These are phyloP conservation scores for Termitomyces sp. DNA, from an alignment of 768 basidiomycete species.

Conservation along the genomic window DNA sequence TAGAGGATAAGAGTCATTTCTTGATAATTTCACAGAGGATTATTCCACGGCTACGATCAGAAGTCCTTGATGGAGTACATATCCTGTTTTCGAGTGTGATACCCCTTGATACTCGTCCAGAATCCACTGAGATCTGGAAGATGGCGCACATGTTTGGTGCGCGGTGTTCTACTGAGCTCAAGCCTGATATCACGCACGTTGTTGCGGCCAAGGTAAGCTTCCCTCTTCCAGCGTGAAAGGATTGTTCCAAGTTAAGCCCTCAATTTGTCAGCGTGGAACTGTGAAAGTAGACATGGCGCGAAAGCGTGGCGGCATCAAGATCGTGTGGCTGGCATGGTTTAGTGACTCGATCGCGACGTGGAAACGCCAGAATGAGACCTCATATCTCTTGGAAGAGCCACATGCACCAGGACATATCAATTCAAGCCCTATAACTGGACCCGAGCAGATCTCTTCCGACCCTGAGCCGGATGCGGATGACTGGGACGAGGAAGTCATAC, in stretches of 20 bases:
- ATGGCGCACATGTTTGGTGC: constrained; percentile 89
- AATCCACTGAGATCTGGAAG: constrained; percentile 80
- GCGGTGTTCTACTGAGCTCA: constrained; percentile 65
- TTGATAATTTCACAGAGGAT: constrained; percentile 50
- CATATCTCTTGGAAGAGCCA: constrained; percentile 68
- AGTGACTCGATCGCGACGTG: constrained; percentile 87
- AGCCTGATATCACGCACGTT: constrained; percentile 73
- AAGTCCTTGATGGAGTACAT: constrained; percentile 73
- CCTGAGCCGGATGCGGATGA: constrained; percentile 65
- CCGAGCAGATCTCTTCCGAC: constrained; percentile 56
- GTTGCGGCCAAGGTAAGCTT: constrained; percentile 77
- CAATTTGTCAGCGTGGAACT: constrained; percentile 65
- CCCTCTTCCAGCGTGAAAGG: not conserved
- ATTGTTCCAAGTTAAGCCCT: not conserved
- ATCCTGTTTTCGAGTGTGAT: constrained; percentile 95
- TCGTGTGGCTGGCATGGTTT: constrained; percentile 91
- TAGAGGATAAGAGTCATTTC: constrained; percentile 2
- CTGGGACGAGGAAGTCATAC: constrained; percentile 45
- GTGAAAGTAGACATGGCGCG: constrained; percentile 87
- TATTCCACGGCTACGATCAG: constrained; percentile 73
- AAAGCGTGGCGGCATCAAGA: constrained; percentile 68
- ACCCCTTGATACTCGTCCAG: constrained; percentile 78
- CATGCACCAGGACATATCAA: constrained; percentile 28
- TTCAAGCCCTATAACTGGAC: constrained; percentile 31
- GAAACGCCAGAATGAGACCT: constrained; percentile 72